These are phyloP conservation scores for Kurtzmaniella quercitrusa DNA, from an alignment of 1,139 yeast species.

Conservation along the genomic window DNA sequence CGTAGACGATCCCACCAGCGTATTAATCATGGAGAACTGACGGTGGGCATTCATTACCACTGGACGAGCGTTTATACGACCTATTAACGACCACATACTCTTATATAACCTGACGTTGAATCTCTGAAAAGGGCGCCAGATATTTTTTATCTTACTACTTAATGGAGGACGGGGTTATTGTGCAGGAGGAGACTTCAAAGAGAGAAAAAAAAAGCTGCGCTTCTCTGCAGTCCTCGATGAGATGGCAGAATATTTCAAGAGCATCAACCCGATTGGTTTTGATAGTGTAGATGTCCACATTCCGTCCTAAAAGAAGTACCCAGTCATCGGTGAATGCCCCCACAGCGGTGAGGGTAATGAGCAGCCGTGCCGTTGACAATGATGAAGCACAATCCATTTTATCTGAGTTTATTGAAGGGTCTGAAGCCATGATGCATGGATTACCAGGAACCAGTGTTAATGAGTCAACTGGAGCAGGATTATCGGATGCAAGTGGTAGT, in stretches of 20 bases:
- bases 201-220: too few species aligned
- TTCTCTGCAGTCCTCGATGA: background rate
- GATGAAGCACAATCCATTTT: slow-evolving; percentile 44
- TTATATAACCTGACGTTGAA: background rate
- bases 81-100: background rate
- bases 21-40: slow-evolving; percentile 6
- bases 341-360: slow-evolving; percentile 36
- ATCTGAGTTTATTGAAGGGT: slow-evolving; percentile 42
- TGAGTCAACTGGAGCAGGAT: slow-evolving; percentile 13
- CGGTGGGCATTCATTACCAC: slow-evolving; percentile 4
- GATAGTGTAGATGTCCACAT: slow-evolving; percentile 18
- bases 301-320: slow-evolving; percentile 36
- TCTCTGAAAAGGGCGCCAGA: background rate
- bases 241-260: background rate
- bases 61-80: background rate
- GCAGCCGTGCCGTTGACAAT: slow-evolving; percentile 23
- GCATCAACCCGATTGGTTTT: background rate
- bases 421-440: slow-evolving; percentile 21
- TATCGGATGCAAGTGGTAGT: slow-evolving; percentile 21
- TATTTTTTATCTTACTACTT: too few species aligned
- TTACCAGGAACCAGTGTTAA: slow-evolving; percentile 14
- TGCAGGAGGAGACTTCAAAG: background rate
- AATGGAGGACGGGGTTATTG: too few species aligned
- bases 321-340: slow-evolving; percentile 49
- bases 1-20: slow-evolving; percentile 5